Evolutionary conservation across 2,329 filamentous ascomycete species (phyloP).

Genomic region (Chaetomium sp.): DNA sequence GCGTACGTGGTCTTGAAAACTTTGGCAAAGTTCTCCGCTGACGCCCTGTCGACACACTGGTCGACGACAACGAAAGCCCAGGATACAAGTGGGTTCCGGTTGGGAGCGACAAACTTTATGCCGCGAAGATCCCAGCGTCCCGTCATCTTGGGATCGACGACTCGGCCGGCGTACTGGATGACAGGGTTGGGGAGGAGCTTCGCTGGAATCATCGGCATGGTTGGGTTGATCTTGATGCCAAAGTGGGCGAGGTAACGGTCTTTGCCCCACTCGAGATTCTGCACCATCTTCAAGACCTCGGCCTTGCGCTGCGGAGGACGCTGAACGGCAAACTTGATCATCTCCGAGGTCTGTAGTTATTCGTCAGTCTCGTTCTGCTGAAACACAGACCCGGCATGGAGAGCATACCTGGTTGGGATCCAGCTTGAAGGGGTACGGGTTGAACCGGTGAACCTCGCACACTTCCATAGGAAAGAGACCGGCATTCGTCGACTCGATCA

Average conservation of each 20-base stretch:
- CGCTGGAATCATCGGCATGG: constrained; percentile 69
- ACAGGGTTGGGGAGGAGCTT: constrained; percentile 70
- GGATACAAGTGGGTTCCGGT: constrained; percentile 61
- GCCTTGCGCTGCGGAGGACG: constrained; percentile 67
- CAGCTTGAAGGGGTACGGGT: constrained; percentile 66
- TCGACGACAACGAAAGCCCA: constrained; percentile 77
- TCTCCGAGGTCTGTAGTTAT: constrained; percentile 66
- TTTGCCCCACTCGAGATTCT: constrained; percentile 64
- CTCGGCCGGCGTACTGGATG: constrained; percentile 64
- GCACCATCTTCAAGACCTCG: constrained; percentile 69
- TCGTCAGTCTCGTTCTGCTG: constrained; percentile 18
- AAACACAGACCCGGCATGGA: constrained; percentile 34
- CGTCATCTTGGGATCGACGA: constrained; percentile 61
- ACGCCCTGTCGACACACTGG: constrained; percentile 55
- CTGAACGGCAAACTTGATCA: constrained; percentile 94
- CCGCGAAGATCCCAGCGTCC: constrained; percentile 88
- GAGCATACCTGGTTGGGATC: constrained; percentile 52
- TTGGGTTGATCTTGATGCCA: constrained; percentile 67
- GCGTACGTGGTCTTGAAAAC: constrained; percentile 51
- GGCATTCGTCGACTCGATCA: constrained; percentile 59
- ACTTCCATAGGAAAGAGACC: constrained; percentile 65
- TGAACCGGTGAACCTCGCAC: constrained; percentile 54
- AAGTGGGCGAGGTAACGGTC: constrained; percentile 75
- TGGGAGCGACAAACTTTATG: constrained; percentile 72
- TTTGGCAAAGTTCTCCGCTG: constrained; percentile 58